These are phyloP conservation scores for Fusarium vanettenii DNA, from an alignment of 2,329 filamentous ascomycete genomes.

Conservation along the genomic window DNA sequence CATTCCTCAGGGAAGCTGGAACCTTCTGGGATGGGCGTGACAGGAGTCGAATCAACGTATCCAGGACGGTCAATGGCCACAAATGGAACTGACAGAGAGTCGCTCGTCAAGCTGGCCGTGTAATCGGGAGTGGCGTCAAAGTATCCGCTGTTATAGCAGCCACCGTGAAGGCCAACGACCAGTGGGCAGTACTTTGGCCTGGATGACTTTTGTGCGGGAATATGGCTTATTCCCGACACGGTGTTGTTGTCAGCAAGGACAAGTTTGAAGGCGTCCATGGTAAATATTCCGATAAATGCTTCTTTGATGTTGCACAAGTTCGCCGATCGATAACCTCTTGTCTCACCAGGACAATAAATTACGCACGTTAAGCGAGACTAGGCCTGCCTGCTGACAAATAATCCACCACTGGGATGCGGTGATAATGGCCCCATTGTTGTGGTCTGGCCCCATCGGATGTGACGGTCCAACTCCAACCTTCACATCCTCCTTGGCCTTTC, in stretches of 20 bases:
- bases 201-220: slow-evolving; percentile 10
- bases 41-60: slow-evolving; percentile 28
- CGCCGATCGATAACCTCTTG: not conserved
- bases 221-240: slow-evolving; percentile 29
- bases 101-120: slow-evolving; percentile 24
- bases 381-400: not conserved
- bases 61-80: slow-evolving; percentile 37
- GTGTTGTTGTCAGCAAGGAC: slow-evolving; percentile 14
- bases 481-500: not conserved
- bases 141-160: slow-evolving; percentile 34
- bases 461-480: not conserved
- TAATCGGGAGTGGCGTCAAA: slow-evolving; percentile 32
- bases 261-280: slow-evolving; percentile 30
- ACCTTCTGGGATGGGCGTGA: slow-evolving; percentile 19
- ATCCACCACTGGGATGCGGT: not conserved
- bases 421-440: not conserved
- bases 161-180: slow-evolving; percentile 36
- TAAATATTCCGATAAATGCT: too few relatives aligned
- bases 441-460: not conserved
- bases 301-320: not conserved
- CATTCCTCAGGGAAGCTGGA: slow-evolving; percentile 35
- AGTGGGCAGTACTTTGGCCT: slow-evolving; percentile 25
- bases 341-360: not conserved
- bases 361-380: not conserved
- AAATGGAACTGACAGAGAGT: slow-evolving; percentile 29